A percentile compares a stretch with the other conserved stretches of the same genome.
Conservation (phyloP, 2,329 filamentous ascomycete species). For the Xylaria sp. region DNA sequence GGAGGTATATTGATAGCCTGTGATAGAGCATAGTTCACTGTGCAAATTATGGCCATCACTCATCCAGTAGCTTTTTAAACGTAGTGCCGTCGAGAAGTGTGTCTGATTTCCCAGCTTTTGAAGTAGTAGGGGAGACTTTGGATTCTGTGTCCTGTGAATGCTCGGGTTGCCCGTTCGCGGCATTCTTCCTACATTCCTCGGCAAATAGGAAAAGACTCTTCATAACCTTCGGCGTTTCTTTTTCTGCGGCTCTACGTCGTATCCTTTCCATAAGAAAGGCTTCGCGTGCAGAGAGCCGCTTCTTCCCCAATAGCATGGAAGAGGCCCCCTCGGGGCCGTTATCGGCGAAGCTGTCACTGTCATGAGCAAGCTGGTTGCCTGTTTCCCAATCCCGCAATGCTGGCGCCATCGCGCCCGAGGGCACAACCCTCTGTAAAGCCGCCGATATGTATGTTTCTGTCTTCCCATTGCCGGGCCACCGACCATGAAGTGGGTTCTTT, state of each 20-base stretch:
- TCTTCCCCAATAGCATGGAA: conserved; percentile 39
- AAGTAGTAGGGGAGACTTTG: neutral
- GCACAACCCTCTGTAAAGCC: conserved; percentile 43
- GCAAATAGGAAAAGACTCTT: conserved; percentile 42
- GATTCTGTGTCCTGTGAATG: neutral
- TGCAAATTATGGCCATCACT: conserved; percentile 1
- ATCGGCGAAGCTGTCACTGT: conserved; percentile 39
- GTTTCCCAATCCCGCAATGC: conserved; percentile 49
- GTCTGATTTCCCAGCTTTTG: neutral
- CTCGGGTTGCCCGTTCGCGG: neutral
- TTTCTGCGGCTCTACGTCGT: conserved; percentile 33
- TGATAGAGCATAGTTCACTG: neutral
- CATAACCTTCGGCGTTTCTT: conserved; percentile 44
- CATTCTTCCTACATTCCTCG: conserved; percentile 22
- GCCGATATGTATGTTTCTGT: conserved; percentile 45
- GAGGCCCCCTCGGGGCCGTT: conserved; percentile 42
- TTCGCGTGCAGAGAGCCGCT: conserved; percentile 33
- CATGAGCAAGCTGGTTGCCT: conserved; percentile 44
- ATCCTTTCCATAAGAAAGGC: conserved; percentile 42
- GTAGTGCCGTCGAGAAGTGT: conserved; percentile 5
- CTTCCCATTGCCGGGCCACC: conserved; percentile 42
- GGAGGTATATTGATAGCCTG: neutral
- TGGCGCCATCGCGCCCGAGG: conserved; percentile 43
- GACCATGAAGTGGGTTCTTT: conserved; percentile 45
- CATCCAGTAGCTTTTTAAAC: conserved; percentile 20